A percentile compares a stretch with the other conserved stretches of the same genome.
phyloP scores from a whole-genome alignment of 768 basidiomycete species.

The Leccinum subgranulosum region DNA sequence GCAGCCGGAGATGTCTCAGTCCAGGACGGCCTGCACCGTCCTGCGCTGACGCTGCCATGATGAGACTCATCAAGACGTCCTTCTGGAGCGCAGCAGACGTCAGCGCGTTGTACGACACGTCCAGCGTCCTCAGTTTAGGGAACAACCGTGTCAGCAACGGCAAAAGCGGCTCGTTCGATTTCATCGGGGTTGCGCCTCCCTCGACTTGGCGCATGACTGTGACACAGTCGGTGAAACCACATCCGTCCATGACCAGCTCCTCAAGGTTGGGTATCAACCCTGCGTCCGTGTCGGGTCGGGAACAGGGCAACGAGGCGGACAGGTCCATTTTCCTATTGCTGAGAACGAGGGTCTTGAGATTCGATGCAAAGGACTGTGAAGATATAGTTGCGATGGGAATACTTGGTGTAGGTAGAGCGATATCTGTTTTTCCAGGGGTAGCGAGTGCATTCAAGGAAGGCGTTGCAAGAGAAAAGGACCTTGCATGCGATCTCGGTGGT shows the following conservation, averaged over 20 bases:
- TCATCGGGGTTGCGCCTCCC: slow-evolving; percentile 36
- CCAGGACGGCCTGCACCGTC: slow-evolving; percentile 41
- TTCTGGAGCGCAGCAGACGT: slow-evolving; percentile 50
- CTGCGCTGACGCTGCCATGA: slow-evolving; percentile 44
- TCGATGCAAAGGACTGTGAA: slow-evolving; percentile 56
- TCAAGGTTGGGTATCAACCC: slow-evolving; percentile 63
- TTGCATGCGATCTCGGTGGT: slow-evolving; percentile 48
- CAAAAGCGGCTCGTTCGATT: slow-evolving; percentile 53
- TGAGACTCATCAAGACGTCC: slow-evolving; percentile 46
- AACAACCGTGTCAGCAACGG: slow-evolving; percentile 62
- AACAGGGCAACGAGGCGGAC: slow-evolving; percentile 52
- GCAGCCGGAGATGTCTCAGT: slow-evolving; percentile 60
- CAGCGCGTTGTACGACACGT: slow-evolving; percentile 73
- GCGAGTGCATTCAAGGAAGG: slow-evolving; percentile 14
- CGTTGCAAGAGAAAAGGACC: slow-evolving; percentile 57
- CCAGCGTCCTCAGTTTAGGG: slow-evolving; percentile 64
- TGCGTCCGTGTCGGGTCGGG: slow-evolving; percentile 26
- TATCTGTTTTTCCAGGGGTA: slow-evolving; percentile 33
- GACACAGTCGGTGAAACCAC: slow-evolving; percentile 62
- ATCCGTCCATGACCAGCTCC: slow-evolving; percentile 73
- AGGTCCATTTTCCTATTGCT: slow-evolving; percentile 66
- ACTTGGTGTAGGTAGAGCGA: slow-evolving; percentile 62
- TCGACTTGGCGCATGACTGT: slow-evolving; percentile 39
- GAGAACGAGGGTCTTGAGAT: slow-evolving; percentile 56
- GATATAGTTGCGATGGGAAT: slow-evolving; percentile 65